phyloP scores from a whole-genome alignment of 139 green algal genomes.

The Diplosphaera chodatii region DNA sequence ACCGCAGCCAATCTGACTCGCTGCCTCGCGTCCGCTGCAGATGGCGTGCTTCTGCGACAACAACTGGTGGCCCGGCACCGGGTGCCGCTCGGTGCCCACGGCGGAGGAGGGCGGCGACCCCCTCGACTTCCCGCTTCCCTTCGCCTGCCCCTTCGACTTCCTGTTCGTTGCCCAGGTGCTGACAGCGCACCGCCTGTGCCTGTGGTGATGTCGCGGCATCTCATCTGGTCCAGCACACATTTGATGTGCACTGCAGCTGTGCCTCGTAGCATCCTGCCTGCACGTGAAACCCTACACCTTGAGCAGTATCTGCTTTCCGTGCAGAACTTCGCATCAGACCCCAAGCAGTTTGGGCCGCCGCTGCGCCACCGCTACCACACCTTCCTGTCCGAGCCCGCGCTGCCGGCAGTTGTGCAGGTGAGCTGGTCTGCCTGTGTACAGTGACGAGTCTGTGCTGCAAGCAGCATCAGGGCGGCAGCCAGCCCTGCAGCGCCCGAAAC shows the following conservation, averaged over 20 bases:
- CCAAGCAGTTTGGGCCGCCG: background rate
- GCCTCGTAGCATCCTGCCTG: too few relatives aligned
- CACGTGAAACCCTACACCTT: background rate
- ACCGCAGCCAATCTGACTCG: too few relatives aligned
- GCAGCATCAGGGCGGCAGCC: too few relatives aligned
- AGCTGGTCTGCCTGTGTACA: background rate
- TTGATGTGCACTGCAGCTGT: too few relatives aligned
- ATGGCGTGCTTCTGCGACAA: background rate
- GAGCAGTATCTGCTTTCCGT: too few relatives aligned
- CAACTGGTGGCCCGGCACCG: background rate
- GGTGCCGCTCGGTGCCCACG: background rate
- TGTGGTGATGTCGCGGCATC: too few relatives aligned
- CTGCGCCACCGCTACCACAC: background rate
- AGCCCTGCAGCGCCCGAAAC: too few relatives aligned
- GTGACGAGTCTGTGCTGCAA: too few relatives aligned
- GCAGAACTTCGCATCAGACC: background rate
- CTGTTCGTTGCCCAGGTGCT: too few relatives aligned
- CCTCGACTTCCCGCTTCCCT: background rate
- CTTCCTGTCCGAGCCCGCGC: background rate
- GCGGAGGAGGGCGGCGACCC: too few relatives aligned
- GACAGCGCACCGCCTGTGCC: too few relatives aligned
- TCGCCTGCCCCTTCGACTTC: background rate
- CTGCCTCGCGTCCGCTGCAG: background rate
- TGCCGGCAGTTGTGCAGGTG: background rate
- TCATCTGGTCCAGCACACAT: too few relatives aligned